Percentiles rank a stretch among this genome's conserved stretches.
Evolutionary conservation across 371 early-diverging fungal species (phyloP).

Genomic region (Mortierella sp.): DNA sequence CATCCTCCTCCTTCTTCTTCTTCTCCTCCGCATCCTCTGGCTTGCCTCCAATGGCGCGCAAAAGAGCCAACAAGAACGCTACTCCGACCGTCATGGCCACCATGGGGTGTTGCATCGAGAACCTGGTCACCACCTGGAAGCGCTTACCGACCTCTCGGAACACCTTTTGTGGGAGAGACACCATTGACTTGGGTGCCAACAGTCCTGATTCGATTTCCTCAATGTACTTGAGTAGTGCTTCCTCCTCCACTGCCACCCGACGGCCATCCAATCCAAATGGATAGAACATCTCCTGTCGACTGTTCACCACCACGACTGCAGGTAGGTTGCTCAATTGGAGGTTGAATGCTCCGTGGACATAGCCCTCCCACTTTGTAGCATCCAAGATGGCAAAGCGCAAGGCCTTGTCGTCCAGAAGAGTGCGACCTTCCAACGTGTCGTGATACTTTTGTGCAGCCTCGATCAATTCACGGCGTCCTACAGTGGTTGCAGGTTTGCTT

Average conservation of each 20-base stretch:
- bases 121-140: neutral
- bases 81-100: constrained; percentile 21
- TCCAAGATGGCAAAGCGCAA: constrained; percentile 35
- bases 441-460: constrained; percentile 35
- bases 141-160: constrained; percentile 23
- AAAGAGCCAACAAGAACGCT: constrained; percentile 23
- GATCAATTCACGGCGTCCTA: constrained; percentile 32
- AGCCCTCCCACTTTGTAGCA: constrained; percentile 36
- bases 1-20: constrained; percentile 7
- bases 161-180: constrained; percentile 22
- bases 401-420: constrained; percentile 7
- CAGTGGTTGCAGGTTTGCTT: constrained; percentile 3
- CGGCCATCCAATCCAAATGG: constrained; percentile 44
- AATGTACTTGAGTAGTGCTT: constrained; percentile 28
- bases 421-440: constrained; percentile 4
- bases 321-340: constrained; percentile 28
- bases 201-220: constrained; percentile 26
- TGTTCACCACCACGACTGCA: constrained; percentile 34
- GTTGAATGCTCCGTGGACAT: constrained; percentile 47
- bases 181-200: constrained; percentile 35
- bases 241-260: constrained; percentile 18
- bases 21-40: constrained; percentile 12
- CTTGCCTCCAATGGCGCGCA: constrained; percentile 15
- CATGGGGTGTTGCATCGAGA: constrained; percentile 19
- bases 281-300: constrained; percentile 37